Base-by-base conservation (phyloP, 129 eudicot species). In the Ambrosia trifida region DNA sequence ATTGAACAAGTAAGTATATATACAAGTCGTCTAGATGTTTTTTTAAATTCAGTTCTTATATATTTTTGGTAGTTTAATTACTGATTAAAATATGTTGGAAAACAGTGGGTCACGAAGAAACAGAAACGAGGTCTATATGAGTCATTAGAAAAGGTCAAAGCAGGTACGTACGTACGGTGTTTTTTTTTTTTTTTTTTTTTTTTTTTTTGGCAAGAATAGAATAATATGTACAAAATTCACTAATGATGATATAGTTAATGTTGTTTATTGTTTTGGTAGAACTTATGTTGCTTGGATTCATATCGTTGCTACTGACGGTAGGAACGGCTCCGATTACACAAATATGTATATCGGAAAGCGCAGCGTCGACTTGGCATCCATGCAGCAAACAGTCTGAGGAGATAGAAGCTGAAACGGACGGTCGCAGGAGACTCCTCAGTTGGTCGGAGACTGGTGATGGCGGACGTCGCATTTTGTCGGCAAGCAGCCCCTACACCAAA, bases 271-370 rank as follows among this genome's bases (percentile, higher is more conserved):
- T 45, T 60, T 33, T 64, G 47, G 60, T 41, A 87, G 89, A 84
- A 84, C 82, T 87, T 64, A 87, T 87, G 89, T 72, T 84, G 83
- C 31, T 87, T 68, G 94, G 94, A 51, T 84, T 87, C 51, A 84
- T 87, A 79, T 87, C 89, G 10, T 69, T 87, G 89, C 89, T 87
- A 40, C 82, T 87, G 36, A 75, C 94, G 49, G 87, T 85, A 13
- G 76, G 76, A 47, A 86, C 82, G 69, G 52, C 73, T n/a, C 69
- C 79, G 31, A 82, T 82, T 31, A 73, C 89, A 7, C 43, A 74
- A 8, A 79, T 84, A 53, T 87, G 89, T 17, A 78, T 83, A 70
- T 63, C 87, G 1, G 43, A 82, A 66, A 35, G 63, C 24, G 76
- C 72, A 4, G 94, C 87, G 52, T 75, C 74, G 1, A 79, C 83